phyloP scores from a whole-genome alignment of 345 rosid genomes.

The Aquilaria sinensis region DNA sequence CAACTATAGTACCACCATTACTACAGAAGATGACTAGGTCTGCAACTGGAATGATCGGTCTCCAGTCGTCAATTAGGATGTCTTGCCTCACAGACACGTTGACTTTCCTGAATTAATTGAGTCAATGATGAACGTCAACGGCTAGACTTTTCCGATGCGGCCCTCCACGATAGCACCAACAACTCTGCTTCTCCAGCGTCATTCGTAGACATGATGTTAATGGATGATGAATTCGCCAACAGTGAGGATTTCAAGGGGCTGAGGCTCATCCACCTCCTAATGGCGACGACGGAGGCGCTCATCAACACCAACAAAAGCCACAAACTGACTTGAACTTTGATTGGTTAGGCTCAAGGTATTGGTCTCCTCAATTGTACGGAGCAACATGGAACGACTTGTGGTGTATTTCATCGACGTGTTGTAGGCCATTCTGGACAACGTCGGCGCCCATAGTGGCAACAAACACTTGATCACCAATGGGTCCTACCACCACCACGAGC shows the following conservation, averaged over 20 bases:
- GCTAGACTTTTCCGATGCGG: conserved; percentile 8
- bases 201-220: conserved; percentile 15
- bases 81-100: conserved; percentile 31
- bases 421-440: conserved; percentile 32
- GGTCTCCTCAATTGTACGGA: conserved; percentile 51
- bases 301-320: conserved; percentile 30
- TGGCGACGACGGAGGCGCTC: conserved; percentile 68
- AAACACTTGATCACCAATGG: conserved; percentile 20
- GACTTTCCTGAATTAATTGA: conserved; percentile 70
- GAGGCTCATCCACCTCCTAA: conserved; percentile 75
- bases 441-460: not conserved
- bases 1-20: no score
- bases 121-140: conserved; percentile 50
- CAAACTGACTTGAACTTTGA: conserved; percentile 36
- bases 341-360: conserved; percentile 90
- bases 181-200: conserved; percentile 31
- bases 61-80: conserved; percentile 55
- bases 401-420: conserved; percentile 77
- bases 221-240: not conserved
- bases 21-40: no score
- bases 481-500: conserved; percentile 20
- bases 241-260: conserved; percentile 59
- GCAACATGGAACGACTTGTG: conserved; percentile 86
- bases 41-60: no score
- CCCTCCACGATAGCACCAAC: conserved; percentile 11